Base-by-base conservation (phyloP, 2,329 filamentous ascomycete genomes). In the Elsinoe ampelina region DNA sequence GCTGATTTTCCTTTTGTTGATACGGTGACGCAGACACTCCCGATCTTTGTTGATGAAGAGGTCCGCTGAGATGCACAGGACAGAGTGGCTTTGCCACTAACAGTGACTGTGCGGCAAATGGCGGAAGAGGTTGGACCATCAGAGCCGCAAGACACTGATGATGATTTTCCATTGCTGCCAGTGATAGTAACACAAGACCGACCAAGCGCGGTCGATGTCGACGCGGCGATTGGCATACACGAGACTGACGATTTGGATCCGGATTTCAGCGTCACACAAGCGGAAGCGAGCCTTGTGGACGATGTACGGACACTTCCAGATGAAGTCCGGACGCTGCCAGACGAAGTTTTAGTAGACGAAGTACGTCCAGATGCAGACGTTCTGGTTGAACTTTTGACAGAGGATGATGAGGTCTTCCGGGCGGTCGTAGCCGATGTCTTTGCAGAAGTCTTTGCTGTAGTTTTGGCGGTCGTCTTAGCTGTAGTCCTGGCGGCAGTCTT, bases 401-500 rank as follows among this genome's bases (percentile, higher is more conserved):
- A 48, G 32, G 8, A 50, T 48, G 12, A 35, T 48, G 30, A 35
- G 30, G 13, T 34, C 55, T 12, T 48, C n/a, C 17, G 32, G 22
- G n/a, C 39, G 35, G 20, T 47, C 22, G 6, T 36, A 43, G 11
- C 36, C n/a, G 32, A 7, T 20, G 6, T 41, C 36, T 43, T 43
- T 7, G 47, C 6, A 2, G 55, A 19, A 6, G 47, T 57, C 30
- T 54, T 57, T 7, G 47, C 20, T 2, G 36, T 57, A 12, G 54
- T 57, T 17, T 51, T 51, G 17, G 47, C 30, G 34, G 47, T 51
- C n/a, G 43, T 30, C 43, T 48, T 48, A 34, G 43, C 20, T 13
- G 43, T 15, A 8, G 43, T 13, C 22, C 26, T 48, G 10, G 43
- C 17, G 6, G 42, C 30, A 48, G 43, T 48, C 43, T 48, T 48